Evolutionary conservation across 495 filamentous ascomycete species (phyloP), one percentile per base, ranked within the genome.

Genomic region (Daldinia loculata): DNA sequence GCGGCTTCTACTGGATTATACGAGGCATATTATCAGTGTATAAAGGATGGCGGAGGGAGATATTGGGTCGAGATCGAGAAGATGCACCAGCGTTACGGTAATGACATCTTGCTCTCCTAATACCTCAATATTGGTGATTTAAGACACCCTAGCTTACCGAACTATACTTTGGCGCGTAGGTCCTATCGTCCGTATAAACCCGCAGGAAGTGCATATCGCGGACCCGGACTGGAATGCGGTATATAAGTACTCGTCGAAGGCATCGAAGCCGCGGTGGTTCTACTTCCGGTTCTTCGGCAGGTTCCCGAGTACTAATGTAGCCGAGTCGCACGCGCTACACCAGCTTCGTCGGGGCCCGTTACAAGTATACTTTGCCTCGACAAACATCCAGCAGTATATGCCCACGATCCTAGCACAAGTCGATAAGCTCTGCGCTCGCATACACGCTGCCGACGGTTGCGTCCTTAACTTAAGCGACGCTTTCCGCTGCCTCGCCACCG

Each of bases 111-210:
- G 6, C 4, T 34, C 2, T 32, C 1, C 7, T 32, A 0, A 32
- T 32, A 9, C 7, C 7, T 32, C 7, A 32, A 32, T 32, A 32
- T 32, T 32, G 9, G 30, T 32, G 8, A 32, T 32, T 9, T 9
- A 30, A 6, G 2, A 55, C 30, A 8, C 1, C 14, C 14, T 56
- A 3, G 29, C 29, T 61, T 15, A 61, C 67, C 29, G 19, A 26
- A 27, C n/a, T n/a, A 9, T 53, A 1, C 43, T 48, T 24, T 0
- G 12, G 39, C 7, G 75, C 67, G 3, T 36, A 80, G 86, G 85
- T 36, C 84, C 86, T 15, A 86, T 88, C 57, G 77, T 88, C 30
- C 82, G 86, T 30, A 86, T 88, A 72, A 85, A 76, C 62, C 85
- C 86, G 0, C 74, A 77, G 50, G 85, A 88, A 51, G 63, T 75